A percentile compares a stretch with the other conserved stretches of the same genome.
These are phyloP conservation scores for Calonectria pseudoreteaudii DNA, from an alignment of 2,329 filamentous ascomycete species.

Conservation along the genomic window DNA sequence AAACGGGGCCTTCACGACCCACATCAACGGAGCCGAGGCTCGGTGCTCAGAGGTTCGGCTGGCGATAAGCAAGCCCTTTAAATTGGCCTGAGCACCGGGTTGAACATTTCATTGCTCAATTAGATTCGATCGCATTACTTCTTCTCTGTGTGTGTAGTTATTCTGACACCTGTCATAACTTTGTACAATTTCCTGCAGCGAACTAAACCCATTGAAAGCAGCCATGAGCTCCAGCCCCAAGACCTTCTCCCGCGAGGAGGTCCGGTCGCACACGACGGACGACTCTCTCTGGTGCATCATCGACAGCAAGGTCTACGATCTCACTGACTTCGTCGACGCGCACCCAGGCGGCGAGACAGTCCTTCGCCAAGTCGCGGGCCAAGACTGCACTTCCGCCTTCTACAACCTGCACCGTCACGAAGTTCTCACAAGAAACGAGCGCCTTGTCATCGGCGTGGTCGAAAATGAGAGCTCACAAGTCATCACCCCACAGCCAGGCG, in stretches of 20 bases:
- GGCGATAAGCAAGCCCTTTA: background rate
- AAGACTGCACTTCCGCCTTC: conserved; percentile 83
- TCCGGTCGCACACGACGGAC: conserved; percentile 68
- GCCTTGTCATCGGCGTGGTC: conserved; percentile 81
- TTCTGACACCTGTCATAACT: background rate
- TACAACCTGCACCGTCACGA: conserved; percentile 94
- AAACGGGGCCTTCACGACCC: background rate
- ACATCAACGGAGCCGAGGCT: background rate
- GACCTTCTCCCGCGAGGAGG: background rate
- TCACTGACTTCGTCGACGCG: conserved; percentile 85
- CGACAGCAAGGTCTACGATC: conserved; percentile 88
- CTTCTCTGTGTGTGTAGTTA: background rate
- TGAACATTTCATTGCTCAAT: background rate
- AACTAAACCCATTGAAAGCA: background rate
- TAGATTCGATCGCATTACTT: background rate
- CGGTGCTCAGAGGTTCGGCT: background rate
- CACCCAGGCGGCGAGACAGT: conserved; percentile 87
- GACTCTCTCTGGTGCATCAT: conserved; percentile 86
- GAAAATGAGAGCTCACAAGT: conserved; percentile 81
- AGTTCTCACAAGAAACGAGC: conserved; percentile 81
- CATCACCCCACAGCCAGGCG: conserved; percentile 75
- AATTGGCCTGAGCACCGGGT: background rate
- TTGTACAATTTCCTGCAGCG: too few species aligned
- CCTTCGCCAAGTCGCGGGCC: conserved; percentile 81
- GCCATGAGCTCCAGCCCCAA: background rate